These are phyloP conservation scores for Candida sp. DNA, from an alignment of 1,139 yeast species.

Conservation along the genomic window DNA sequence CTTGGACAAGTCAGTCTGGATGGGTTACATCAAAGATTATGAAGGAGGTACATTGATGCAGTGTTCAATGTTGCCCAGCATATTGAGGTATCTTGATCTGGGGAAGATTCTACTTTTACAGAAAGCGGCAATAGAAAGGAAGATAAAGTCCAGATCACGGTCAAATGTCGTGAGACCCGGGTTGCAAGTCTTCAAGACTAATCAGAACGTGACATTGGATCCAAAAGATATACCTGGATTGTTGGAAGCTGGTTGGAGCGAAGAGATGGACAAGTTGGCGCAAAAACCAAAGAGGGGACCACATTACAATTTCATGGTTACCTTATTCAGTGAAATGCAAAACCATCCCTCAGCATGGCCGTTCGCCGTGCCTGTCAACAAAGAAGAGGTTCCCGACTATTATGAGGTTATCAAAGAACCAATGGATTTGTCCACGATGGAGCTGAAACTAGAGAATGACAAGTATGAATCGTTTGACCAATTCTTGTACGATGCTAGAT, in stretches of 20 bases:
- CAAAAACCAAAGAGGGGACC: constrained; percentile 96
- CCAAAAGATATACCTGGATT: constrained; percentile 88
- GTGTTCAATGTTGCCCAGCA: constrained; percentile 89
- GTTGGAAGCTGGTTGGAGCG: constrained; percentile 96
- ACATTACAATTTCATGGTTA: constrained; percentile 93
- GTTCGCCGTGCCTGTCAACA: constrained; percentile 89
- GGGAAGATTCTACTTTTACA: constrained; percentile 85
- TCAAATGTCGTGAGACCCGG: constrained; percentile 88
- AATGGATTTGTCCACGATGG: constrained; percentile 99
- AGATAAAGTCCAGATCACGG: constrained; percentile 78
- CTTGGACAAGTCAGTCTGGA: constrained; percentile 87
- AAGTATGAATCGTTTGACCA: constrained; percentile 91
- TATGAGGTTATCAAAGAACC: constrained; percentile 97
- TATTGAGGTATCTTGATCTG: constrained; percentile 83
- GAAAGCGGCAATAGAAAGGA: constrained; percentile 88
- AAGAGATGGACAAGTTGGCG: constrained; percentile 97
- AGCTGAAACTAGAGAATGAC: constrained; percentile 88
- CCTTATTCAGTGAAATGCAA: constrained; percentile 83
- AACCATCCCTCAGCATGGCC: constrained; percentile 99
- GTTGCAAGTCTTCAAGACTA: constrained; percentile 67
- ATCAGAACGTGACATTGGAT: constrained; percentile 40
- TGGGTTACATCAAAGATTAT: constrained; percentile 98
- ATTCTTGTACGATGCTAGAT: constrained; percentile 84
- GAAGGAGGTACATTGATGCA: constrained; percentile 99
- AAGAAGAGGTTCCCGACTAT: constrained; percentile 95